These are phyloP conservation scores for Fusarium sp. DNA, from an alignment of 2,329 filamentous ascomycete genomes.

Conservation along the genomic window DNA sequence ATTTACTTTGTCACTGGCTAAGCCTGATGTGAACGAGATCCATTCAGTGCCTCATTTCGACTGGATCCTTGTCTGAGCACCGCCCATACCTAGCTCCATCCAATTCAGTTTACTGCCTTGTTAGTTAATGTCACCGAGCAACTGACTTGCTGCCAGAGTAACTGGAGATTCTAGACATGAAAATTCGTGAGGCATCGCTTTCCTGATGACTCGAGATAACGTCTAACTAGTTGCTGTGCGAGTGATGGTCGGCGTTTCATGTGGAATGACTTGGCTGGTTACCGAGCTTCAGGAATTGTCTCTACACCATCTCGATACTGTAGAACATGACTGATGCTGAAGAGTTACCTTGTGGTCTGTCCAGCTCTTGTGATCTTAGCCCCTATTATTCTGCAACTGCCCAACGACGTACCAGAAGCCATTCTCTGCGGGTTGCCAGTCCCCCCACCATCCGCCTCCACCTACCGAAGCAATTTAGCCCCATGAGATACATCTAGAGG, in stretches of 20 bases:
- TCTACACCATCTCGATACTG: neutral
- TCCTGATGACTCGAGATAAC: neutral
- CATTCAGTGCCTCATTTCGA: constrained; percentile 41
- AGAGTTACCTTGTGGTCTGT: neutral
- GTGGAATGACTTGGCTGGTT: constrained; percentile 16
- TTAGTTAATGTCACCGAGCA: constrained; percentile 31
- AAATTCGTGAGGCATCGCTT: neutral
- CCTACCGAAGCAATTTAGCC: constrained; percentile 24
- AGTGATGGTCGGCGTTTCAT: neutral
- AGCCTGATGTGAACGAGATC: constrained; percentile 39
- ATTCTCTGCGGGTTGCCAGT: constrained; percentile 17
- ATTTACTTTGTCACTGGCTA: constrained; percentile 35
- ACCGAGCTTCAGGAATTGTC: constrained; percentile 10
- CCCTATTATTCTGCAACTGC: constrained; percentile 42
- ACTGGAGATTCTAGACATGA: neutral
- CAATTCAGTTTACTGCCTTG: constrained; percentile 22
- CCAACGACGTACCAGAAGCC: constrained; percentile 29
- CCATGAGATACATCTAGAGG: constrained; percentile 23
- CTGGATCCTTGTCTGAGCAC: constrained; percentile 26
- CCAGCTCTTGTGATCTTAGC: constrained; percentile 15
- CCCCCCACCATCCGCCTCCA: constrained; percentile 25
- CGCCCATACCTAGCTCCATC: constrained; percentile 16
- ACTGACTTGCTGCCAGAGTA: constrained; percentile 10
- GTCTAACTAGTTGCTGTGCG: constrained; percentile 14
- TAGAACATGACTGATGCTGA: neutral